phyloP scores from a whole-genome alignment of 1,284 basidiomycete species.

The Cutaneotrichosporon cavernicola region DNA sequence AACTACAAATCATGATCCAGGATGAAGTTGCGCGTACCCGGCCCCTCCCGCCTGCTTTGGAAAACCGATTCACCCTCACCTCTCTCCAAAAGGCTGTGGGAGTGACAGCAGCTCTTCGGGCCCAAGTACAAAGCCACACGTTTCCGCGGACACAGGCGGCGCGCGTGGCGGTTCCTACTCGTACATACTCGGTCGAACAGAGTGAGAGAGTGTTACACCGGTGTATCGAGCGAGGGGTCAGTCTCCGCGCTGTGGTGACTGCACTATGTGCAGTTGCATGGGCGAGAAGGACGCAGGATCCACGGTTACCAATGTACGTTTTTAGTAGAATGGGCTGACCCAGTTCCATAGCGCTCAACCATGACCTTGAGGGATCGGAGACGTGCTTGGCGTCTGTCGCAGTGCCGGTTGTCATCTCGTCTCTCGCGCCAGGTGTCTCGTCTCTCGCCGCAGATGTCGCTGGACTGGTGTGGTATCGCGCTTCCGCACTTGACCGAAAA shows the following conservation, averaged over 20 bases:
- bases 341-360: conserved; percentile 13
- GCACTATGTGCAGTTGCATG: conserved; percentile 72
- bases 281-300: conserved; percentile 56
- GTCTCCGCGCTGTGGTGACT: conserved; percentile 71
- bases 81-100: neutral
- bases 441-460: neutral
- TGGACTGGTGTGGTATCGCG: conserved; percentile 68
- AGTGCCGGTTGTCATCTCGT: neutral
- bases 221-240: conserved; percentile 64
- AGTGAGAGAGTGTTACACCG: conserved; percentile 54
- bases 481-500: conserved; percentile 55
- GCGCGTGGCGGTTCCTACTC: conserved; percentile 37
- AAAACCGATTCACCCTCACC: conserved; percentile 25
- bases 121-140: conserved; percentile 30
- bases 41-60: conserved; percentile 25
- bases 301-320: neutral
- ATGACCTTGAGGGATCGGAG: neutral
- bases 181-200: conserved; percentile 23
- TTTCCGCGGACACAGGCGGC: conserved; percentile 24
- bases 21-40: neutral
- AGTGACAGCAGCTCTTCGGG: conserved; percentile 39
- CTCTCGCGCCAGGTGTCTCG: conserved; percentile 3
- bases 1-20: conserved; percentile 14
- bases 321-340: conserved; percentile 57
- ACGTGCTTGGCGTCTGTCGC: neutral